These are phyloP conservation scores for Rhizopogon vulgaris DNA, from an alignment of 768 basidiomycete species.

Conservation along the genomic window DNA sequence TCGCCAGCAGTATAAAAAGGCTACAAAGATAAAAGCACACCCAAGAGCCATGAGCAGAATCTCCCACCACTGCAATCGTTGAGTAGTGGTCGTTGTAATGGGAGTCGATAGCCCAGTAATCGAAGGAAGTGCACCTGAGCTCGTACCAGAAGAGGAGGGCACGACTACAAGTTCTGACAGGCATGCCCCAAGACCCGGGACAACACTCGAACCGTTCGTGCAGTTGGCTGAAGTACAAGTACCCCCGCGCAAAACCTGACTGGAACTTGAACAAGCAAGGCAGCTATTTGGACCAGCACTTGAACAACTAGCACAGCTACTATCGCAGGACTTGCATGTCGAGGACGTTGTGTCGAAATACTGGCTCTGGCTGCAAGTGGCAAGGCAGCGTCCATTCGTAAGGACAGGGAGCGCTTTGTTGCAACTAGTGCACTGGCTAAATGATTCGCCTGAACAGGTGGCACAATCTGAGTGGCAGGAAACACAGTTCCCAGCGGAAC, in stretches of 20 bases:
- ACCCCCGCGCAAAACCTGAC: slow-evolving; percentile 55
- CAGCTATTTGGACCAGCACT: slow-evolving; percentile 63
- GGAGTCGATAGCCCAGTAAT: slow-evolving; percentile 57
- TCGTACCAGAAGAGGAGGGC: slow-evolving; percentile 38
- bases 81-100: slow-evolving; percentile 25
- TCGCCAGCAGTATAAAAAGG: slow-evolving; percentile 64
- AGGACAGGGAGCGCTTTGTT: slow-evolving; percentile 63
- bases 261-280: slow-evolving; percentile 64
- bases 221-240: slow-evolving; percentile 62
- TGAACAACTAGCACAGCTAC: slow-evolving; percentile 73
- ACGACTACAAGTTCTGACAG: slow-evolving; percentile 66
- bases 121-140: slow-evolving; percentile 38
- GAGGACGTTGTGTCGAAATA: slow-evolving; percentile 64
- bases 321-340: slow-evolving; percentile 67
- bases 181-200: slow-evolving; percentile 72
- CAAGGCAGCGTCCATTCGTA: slow-evolving; percentile 69
- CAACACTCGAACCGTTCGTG: slow-evolving; percentile 43
- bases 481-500: slow-evolving; percentile 58
- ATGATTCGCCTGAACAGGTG: slow-evolving; percentile 72
- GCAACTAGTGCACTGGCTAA: slow-evolving; percentile 76
- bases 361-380: slow-evolving; percentile 67
- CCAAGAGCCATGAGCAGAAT: slow-evolving; percentile 80
- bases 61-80: slow-evolving; percentile 70
- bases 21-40: slow-evolving; percentile 70
- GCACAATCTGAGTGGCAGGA: slow-evolving; percentile 84